Evolutionary conservation across 176 grass and related monocot species (phyloP).

Genomic region (Urochloa ruziziensis): DNA sequence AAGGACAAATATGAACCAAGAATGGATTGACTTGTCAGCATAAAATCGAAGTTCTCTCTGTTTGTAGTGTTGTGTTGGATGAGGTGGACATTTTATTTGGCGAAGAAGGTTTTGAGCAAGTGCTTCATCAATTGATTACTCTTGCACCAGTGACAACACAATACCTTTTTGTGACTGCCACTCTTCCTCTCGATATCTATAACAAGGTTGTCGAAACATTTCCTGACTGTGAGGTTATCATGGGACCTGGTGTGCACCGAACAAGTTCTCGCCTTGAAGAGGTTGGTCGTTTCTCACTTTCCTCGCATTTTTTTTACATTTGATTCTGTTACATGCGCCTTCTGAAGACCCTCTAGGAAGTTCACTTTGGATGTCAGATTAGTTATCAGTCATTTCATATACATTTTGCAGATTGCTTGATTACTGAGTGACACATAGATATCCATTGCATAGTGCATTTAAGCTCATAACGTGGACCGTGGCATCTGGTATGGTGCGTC

Average conservation of each 20-base stretch:
- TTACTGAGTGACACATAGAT: background rate
- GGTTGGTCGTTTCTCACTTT: conserved; percentile 35
- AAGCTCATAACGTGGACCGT: background rate
- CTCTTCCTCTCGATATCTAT: conserved; percentile 86
- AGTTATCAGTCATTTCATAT: background rate
- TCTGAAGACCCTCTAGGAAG: background rate
- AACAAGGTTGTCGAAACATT: conserved; percentile 88
- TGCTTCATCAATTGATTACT: conserved; percentile 71
- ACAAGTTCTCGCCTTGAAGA: conserved; percentile 94
- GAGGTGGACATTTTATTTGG: conserved; percentile 91
- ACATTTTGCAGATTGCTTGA: background rate
- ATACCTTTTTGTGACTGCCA: conserved; percentile 93
- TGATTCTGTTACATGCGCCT: background rate
- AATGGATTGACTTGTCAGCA: background rate
- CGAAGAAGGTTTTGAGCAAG: conserved; percentile 89
- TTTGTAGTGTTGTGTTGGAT: conserved; percentile 79
- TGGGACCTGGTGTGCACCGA: conserved; percentile 91
- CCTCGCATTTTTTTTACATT: background rate
- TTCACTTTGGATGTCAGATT: background rate
- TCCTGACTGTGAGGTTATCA: conserved; percentile 84
- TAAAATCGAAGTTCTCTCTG: conserved; percentile 1
- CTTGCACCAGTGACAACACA: conserved; percentile 74
- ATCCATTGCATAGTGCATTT: background rate
- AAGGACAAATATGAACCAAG: background rate
- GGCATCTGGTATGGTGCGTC: background rate